A percentile compares a stretch with the other conserved stretches of the same genome.
Conservation (phyloP, 768 basidiomycete species). For the Serpula lacrymans region DNA sequence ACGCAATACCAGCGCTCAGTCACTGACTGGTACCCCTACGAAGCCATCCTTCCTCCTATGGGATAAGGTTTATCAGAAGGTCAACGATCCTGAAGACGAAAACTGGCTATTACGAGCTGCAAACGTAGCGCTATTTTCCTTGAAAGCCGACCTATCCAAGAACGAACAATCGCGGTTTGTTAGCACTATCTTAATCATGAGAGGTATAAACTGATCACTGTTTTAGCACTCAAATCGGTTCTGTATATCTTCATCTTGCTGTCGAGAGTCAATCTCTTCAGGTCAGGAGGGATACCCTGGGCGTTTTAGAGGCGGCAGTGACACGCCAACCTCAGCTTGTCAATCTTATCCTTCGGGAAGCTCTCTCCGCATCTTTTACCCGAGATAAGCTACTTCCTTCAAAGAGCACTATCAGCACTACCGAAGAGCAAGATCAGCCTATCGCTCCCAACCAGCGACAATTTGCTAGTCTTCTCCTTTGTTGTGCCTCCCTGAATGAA, state of each 20-base stretch:
- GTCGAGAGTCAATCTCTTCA: constrained; percentile 55
- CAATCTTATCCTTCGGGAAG: constrained; percentile 56
- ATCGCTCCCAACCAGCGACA: constrained; percentile 49
- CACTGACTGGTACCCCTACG: constrained; percentile 42
- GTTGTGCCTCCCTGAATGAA: constrained; percentile 37
- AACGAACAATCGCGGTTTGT: constrained; percentile 56
- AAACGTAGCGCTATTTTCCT: constrained; percentile 45
- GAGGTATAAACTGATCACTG: too few relatives aligned
- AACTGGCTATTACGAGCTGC: constrained; percentile 72
- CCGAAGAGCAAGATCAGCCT: constrained; percentile 38
- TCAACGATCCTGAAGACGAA: constrained; percentile 59
- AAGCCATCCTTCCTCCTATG: constrained; percentile 87
- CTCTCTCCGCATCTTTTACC: constrained; percentile 45
- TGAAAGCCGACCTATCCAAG: constrained; percentile 48
- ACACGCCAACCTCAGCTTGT: constrained; percentile 43
- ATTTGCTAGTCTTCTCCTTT: constrained; percentile 50
- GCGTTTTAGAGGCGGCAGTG: constrained; percentile 38
- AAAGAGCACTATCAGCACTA: constrained; percentile 15
- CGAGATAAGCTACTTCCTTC: constrained; percentile 31
- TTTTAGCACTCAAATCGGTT: constrained; percentile 58
- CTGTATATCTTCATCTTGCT: constrained; percentile 65
- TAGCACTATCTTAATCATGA: too few relatives aligned
- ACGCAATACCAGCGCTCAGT: constrained; percentile 44
- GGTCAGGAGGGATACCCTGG: constrained; percentile 46
- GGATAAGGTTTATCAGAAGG: constrained; percentile 84